These are phyloP conservation scores for Didymella glomerata DNA, from an alignment of 2,329 filamentous ascomycete genomes.

Conservation along the genomic window DNA sequence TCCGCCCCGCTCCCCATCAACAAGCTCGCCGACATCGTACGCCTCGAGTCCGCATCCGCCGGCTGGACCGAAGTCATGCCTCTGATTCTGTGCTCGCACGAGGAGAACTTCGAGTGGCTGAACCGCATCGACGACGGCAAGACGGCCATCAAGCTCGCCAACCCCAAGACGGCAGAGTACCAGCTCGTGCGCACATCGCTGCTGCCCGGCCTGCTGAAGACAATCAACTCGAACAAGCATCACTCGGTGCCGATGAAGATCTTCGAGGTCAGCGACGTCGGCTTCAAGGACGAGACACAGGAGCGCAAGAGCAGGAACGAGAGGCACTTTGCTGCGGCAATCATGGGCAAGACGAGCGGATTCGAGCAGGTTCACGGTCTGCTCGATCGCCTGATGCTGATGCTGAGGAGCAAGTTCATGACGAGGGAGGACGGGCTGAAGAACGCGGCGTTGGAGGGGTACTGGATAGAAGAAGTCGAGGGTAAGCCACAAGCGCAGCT, in stretches of 20 bases:
- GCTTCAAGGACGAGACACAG: slow-evolving; percentile 81
- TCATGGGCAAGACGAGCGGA: slow-evolving; percentile 91
- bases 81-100: slow-evolving; percentile 93
- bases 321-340: slow-evolving; percentile 93
- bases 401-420: slow-evolving; percentile 86
- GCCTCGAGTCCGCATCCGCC: slow-evolving; percentile 87
- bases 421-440: slow-evolving; percentile 72
- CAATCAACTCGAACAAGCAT: slow-evolving; percentile 90
- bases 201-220: slow-evolving; percentile 89
- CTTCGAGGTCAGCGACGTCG: slow-evolving; percentile 90
- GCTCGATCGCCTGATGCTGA: slow-evolving; percentile 88
- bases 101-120: slow-evolving; percentile 97
- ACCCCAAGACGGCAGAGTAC: slow-evolving; percentile 93
- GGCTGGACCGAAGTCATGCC: slow-evolving; percentile 98
- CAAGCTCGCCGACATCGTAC: slow-evolving; percentile 91
- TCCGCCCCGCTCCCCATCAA: slow-evolving; percentile 90
- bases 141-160: slow-evolving; percentile 83
- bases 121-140: slow-evolving; percentile 88
- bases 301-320: slow-evolving; percentile 92
- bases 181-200: slow-evolving; percentile 90
- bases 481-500: slow-evolving; percentile 57
- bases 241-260: slow-evolving; percentile 89
- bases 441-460: slow-evolving; percentile 70
- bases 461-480: slow-evolving; percentile 94
- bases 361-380: slow-evolving; percentile 97